Base-by-base conservation (phyloP, 2,329 filamentous ascomycete species). In the Coleophoma eucalyptorum region DNA sequence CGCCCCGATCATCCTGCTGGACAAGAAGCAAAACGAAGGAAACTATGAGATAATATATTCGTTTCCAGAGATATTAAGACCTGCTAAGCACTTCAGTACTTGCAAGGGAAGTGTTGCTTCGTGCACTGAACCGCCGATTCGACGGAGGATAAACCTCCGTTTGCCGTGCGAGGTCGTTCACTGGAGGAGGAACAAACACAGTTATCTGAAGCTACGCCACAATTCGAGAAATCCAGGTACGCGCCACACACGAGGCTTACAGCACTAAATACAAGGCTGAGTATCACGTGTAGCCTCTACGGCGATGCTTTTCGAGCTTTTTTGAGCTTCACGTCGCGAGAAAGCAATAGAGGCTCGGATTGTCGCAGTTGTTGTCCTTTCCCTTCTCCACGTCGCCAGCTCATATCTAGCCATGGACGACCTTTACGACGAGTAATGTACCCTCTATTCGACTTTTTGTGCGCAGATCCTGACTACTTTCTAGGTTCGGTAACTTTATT, bases 401-500 rank as follows among this genome's bases (percentile, higher is more conserved):
- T 21, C 48, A 51, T 40, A 49, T 41, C 35, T 43, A 43, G 57
- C 18, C 63, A 94, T 96, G 91, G 92, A 97, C 77, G 92, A 97
- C 72, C 84, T 97, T 62, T 97, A 97, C 70, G 93, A 97, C 75
- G 93, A 97, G 90, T 95, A 75, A 74, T 58, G 21, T 3, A n/a
- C 55, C 52, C 8, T 19, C 6, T 5, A n/a, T 26, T 16, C 15
- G 11, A 11, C 6, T 31, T 32, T 32, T 41, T 26, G 42, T 11
- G 35, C 5, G 19, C 33, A 43, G 42, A 43, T 32, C 49, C 58
- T 63, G 61, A 62, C 55, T 50, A 34, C 46, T 46, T 37, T 33
- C 41, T 60, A 95, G 90, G 78, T 97, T 97, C 74, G 93, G 93
- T 66, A 97, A 97, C 76, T 97, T 94, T 73, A 96, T 97, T 67